Evolutionary conservation across 176 grass and related monocot species (phyloP).

Genomic region (Aechmea fasciata): DNA sequence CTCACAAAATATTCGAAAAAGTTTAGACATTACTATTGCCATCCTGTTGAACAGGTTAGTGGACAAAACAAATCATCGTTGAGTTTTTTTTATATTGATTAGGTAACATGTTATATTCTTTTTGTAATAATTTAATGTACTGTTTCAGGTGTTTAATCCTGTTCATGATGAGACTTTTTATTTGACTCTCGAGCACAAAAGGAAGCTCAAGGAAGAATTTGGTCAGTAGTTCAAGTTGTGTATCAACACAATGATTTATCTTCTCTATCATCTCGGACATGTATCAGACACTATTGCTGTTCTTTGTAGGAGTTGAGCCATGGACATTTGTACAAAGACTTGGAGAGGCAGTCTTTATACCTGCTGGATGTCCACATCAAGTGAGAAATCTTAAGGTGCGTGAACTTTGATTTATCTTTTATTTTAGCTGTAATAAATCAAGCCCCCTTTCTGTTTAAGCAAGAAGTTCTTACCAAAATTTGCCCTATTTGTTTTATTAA

Average conservation of each 20-base stretch:
- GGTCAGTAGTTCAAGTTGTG: slow-evolving; percentile 32
- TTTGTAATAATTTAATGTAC: slow-evolving; percentile 12
- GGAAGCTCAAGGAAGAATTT: slow-evolving; percentile 56
- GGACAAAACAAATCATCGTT: neutral
- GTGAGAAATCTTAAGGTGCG: slow-evolving; percentile 71
- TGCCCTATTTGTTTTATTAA: slow-evolving; percentile 13
- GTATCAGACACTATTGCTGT: slow-evolving; percentile 4
- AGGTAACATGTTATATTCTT: slow-evolving; percentile 1
- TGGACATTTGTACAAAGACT: slow-evolving; percentile 79
- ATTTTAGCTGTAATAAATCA: neutral
- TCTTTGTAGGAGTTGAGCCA: slow-evolving; percentile 49
- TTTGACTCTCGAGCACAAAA: slow-evolving; percentile 51
- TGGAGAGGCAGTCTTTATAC: slow-evolving; percentile 73
- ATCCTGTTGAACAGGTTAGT: slow-evolving; percentile 53
- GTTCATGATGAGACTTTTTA: slow-evolving; percentile 76
- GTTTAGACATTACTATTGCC: slow-evolving; percentile 58
- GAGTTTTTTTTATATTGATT: neutral
- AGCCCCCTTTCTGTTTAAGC: neutral
- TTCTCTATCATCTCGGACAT: neutral
- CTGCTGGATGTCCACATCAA: slow-evolving; percentile 76
- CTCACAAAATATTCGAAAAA: slow-evolving; percentile 48
- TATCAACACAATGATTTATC: neutral
- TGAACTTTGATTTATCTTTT: neutral
- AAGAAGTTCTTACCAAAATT: slow-evolving; percentile 9
- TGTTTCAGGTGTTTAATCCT: slow-evolving; percentile 48